These are phyloP conservation scores for Litchi chinensis DNA, from an alignment of 345 rosid genomes.

Conservation along the genomic window DNA sequence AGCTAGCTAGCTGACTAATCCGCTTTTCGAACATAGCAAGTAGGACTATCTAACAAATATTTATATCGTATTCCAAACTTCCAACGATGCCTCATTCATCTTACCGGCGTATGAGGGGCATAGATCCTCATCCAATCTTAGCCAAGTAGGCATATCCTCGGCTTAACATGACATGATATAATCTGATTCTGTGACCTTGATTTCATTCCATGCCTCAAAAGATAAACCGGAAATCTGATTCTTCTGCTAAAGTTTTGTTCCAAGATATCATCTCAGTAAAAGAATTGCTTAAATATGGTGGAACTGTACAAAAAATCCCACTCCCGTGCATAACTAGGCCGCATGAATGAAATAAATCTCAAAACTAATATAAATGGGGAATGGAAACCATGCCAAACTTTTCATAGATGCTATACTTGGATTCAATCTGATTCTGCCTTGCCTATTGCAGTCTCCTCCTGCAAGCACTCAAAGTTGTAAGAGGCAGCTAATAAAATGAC, in stretches of 20 bases:
- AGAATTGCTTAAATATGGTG: conserved; percentile 16
- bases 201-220: conserved; percentile 1
- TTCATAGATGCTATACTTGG: conserved; percentile 1
- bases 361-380: conserved; percentile 1
- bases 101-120: background rate
- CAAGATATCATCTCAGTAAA: conserved; percentile 10
- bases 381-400: conserved; percentile 2
- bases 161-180: background rate
- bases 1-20: background rate
- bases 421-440: conserved; percentile 32
- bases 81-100: background rate
- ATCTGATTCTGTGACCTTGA: conserved; percentile 15
- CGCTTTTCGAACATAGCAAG: background rate
- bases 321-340: conserved; percentile 17
- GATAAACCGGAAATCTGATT: background rate
- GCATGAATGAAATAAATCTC: conserved; percentile 21
- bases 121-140: background rate
- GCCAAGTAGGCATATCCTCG: background rate
- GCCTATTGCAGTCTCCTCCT: conserved; percentile 42
- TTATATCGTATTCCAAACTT: conserved; percentile 2
- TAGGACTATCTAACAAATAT: background rate
- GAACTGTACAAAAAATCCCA: conserved; percentile 36
- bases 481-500: conserved; percentile 8
- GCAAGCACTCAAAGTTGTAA: conserved; percentile 27
- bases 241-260: conserved; percentile 17